Percentiles rank a stretch among this genome's conserved stretches.
These are phyloP conservation scores for Thelonectria blattea DNA, from an alignment of 2,329 filamentous ascomycete genomes.

Conservation along the genomic window DNA sequence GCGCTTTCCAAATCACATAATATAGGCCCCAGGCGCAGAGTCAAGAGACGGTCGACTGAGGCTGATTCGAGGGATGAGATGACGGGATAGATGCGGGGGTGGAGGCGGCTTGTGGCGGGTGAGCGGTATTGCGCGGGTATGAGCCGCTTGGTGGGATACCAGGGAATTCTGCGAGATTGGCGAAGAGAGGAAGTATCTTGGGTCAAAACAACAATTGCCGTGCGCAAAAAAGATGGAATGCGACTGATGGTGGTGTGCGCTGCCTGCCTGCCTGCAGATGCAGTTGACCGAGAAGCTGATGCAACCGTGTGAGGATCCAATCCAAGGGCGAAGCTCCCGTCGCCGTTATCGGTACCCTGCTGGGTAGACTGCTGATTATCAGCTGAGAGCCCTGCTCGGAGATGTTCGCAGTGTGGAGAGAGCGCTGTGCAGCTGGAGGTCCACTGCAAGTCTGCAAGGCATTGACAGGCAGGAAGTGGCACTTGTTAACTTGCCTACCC, in stretches of 20 bases:
- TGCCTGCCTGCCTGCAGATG: no score
- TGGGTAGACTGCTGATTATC: no score
- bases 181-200: background rate
- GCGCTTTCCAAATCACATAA: slow-evolving; percentile 32
- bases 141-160: slow-evolving; percentile 23
- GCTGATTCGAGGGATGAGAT: slow-evolving; percentile 30
- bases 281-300: background rate
- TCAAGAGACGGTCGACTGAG: slow-evolving; percentile 32
- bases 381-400: no score
- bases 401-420: background rate
- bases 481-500: no score
- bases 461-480: no score
- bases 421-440: background rate
- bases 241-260: background rate
- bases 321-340: background rate
- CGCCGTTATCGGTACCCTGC: slow-evolving; percentile 21
- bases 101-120: slow-evolving; percentile 28
- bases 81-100: slow-evolving; percentile 34
- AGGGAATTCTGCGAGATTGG: background rate
- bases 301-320: background rate
- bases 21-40: slow-evolving; percentile 20
- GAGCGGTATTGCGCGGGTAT: slow-evolving; percentile 20
- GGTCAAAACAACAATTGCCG: background rate
- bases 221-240: background rate
- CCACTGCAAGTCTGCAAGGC: background rate